A percentile compares a stretch with the other conserved stretches of the same genome.
These are phyloP conservation scores for Hysterium pulicare DNA, from an alignment of 2,329 filamentous ascomycete genomes.

Conservation along the genomic window DNA sequence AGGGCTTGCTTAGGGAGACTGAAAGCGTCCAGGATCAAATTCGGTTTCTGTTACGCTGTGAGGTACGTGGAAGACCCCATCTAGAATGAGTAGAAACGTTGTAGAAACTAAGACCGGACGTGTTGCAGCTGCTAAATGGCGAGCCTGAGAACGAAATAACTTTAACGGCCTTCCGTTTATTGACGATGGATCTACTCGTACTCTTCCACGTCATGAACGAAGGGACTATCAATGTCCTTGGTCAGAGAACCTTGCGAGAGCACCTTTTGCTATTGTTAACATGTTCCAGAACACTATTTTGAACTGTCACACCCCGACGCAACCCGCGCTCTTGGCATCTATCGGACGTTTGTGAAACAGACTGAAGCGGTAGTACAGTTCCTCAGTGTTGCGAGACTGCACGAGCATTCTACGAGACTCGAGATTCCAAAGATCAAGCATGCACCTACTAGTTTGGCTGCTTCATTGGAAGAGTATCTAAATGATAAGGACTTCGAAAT, in stretches of 20 bases:
- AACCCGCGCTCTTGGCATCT: conserved; percentile 85
- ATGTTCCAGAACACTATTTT: conserved; percentile 78
- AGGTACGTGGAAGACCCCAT: conserved; percentile 65
- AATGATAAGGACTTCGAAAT: conserved; percentile 93
- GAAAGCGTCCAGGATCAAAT: conserved; percentile 89
- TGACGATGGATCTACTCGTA: conserved; percentile 84
- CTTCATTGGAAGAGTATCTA: conserved; percentile 89
- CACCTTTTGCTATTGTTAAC: conserved; percentile 14
- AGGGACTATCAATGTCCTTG: conserved; percentile 92
- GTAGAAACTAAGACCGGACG: no score
- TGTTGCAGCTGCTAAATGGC: conserved; percentile 78
- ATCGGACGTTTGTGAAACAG: conserved; percentile 85
- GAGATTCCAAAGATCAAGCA: conserved; percentile 98
- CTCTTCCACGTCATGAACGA: conserved; percentile 96
- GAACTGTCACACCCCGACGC: conserved; percentile 96
- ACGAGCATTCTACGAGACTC: conserved; percentile 85
- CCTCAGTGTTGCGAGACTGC: conserved; percentile 79
- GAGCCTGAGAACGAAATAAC: conserved; percentile 97
- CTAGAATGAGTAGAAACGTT: no score
- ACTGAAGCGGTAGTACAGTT: conserved; percentile 93
- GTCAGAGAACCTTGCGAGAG: conserved; percentile 48
- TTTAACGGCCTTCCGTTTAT: conserved; percentile 83
- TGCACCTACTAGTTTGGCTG: conserved; percentile 85
- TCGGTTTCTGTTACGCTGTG: conserved; percentile 78
- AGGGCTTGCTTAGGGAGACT: conserved; percentile 86